Percentiles rank a stretch among this genome's conserved stretches.
These are phyloP conservation scores for Aechmea fasciata DNA, from an alignment of 176 grass and related monocot genomes.

Conservation along the genomic window DNA sequence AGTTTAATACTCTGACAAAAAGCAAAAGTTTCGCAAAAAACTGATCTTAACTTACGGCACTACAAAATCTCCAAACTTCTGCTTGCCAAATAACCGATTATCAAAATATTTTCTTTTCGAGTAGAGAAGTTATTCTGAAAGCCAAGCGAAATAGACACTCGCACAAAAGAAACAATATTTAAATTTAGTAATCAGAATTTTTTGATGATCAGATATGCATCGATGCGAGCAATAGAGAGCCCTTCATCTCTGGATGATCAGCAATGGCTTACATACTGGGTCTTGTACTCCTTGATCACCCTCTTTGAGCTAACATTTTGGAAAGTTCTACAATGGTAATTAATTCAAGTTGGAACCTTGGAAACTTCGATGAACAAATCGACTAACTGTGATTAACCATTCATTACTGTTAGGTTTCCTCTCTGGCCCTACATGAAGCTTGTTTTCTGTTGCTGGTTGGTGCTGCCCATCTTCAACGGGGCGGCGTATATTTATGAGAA, in stretches of 20 bases:
- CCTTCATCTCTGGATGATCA: slow-evolving; percentile 83
- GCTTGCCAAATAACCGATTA: background rate
- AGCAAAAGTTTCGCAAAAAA: too few species aligned
- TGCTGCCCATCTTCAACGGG: slow-evolving; percentile 90
- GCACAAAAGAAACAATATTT: background rate
- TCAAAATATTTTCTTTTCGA: background rate
- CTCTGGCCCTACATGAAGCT: slow-evolving; percentile 91
- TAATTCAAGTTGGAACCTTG: background rate
- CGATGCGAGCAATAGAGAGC: slow-evolving; percentile 91
- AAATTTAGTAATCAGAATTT: background rate
- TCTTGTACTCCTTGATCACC: slow-evolving; percentile 83
- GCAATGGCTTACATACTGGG: slow-evolving; percentile 98
- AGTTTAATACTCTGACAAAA: background rate
- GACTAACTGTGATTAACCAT: background rate
- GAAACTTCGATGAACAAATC: background rate
- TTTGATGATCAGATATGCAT: slow-evolving; percentile 45
- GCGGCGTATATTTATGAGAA: slow-evolving; percentile 89
- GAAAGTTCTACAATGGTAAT: slow-evolving; percentile 73
- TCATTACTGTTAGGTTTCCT: slow-evolving; percentile 50
- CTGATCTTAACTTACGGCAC: too few species aligned
- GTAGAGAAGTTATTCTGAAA: background rate
- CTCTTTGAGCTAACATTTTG: slow-evolving; percentile 87
- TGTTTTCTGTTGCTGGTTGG: slow-evolving; percentile 85
- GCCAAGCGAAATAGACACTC: background rate
- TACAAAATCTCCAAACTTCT: background rate